These are phyloP conservation scores for Magnaporthiopsis incrustans DNA, from an alignment of 2,329 filamentous ascomycete genomes.

Conservation along the genomic window DNA sequence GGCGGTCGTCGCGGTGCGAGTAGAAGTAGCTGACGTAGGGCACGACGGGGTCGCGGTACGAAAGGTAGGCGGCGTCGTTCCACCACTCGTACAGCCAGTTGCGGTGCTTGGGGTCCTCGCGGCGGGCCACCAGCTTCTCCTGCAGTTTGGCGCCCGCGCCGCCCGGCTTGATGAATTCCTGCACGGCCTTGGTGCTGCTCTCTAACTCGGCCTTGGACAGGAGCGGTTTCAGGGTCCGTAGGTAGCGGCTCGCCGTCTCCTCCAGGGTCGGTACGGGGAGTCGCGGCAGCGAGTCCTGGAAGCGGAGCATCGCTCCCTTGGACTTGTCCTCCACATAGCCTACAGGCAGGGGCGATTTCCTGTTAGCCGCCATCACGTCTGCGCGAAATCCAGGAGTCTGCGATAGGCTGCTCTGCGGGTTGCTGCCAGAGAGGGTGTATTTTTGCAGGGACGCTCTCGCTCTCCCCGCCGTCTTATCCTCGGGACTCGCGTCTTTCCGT, in stretches of 20 bases:
- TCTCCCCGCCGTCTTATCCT: neutral
- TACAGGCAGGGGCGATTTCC: constrained; percentile 21
- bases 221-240: constrained; percentile 71
- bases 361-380: constrained; percentile 1
- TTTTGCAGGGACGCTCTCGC: neutral
- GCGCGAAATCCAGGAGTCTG: neutral
- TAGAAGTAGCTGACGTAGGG: constrained; percentile 99
- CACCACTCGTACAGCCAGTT: constrained; percentile 99
- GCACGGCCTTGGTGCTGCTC: constrained; percentile 71
- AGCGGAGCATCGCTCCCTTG: constrained; percentile 75
- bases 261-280: constrained; percentile 76
- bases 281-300: constrained; percentile 74
- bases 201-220: constrained; percentile 62
- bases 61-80: constrained; percentile 90
- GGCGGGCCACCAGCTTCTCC: constrained; percentile 72
- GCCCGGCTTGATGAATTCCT: constrained; percentile 82
- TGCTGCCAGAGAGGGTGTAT: too few relatives aligned
- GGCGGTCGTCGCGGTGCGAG: constrained; percentile 89
- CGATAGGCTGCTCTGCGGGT: neutral
- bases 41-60: constrained; percentile 89
- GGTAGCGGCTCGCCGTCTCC: constrained; percentile 72
- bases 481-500: too few relatives aligned
- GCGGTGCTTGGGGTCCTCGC: constrained; percentile 70
- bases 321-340: constrained; percentile 73
- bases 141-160: constrained; percentile 77